phyloP scores from a whole-genome alignment of 208 protist species.

The Crithidia mellificae region DNA sequence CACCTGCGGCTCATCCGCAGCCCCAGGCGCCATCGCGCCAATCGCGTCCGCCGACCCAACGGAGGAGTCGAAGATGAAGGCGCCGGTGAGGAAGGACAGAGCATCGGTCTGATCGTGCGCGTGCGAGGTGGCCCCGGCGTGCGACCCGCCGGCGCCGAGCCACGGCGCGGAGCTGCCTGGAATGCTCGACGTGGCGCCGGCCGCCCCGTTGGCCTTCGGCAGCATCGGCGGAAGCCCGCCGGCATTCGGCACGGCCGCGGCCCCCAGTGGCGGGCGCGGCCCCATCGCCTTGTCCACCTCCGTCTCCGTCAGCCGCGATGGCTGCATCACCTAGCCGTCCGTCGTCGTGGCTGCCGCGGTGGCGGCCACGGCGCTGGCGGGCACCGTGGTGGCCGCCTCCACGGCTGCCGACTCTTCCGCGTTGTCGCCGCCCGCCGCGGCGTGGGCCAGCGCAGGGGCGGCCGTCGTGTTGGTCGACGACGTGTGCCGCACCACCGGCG shows the following conservation, averaged over 20 bases:
- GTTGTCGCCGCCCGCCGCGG: not conserved
- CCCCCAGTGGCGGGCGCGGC: conserved; percentile 7
- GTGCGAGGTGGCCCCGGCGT: not conserved
- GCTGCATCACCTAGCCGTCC: conserved; percentile 22
- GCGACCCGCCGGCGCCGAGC: conserved; percentile 8
- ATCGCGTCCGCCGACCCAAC: conserved; percentile 18
- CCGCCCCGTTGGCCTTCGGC: conserved; percentile 2
- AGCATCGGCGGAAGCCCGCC: conserved; percentile 15
- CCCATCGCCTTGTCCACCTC: conserved; percentile 27
- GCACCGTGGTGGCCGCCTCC: not conserved
- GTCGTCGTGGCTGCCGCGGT: not conserved
- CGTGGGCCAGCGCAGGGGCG: not conserved
- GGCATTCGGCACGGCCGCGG: not conserved
- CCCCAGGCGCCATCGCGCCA: conserved; percentile 20
- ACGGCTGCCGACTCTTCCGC: not conserved
- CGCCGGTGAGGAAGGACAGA: conserved; percentile 27
- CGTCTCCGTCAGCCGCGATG: conserved; percentile 26
- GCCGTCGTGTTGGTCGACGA: conserved; percentile 1
- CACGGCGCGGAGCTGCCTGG: conserved; percentile 19
- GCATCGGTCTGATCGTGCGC: conserved; percentile 19
- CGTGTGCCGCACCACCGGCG: conserved; percentile 1
- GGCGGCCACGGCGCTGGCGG: not conserved
- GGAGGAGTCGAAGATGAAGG: conserved; percentile 35
- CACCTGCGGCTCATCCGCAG: conserved; percentile 47
- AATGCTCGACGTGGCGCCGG: conserved; percentile 11